These are phyloP conservation scores for Schizonepeta tenuifolia DNA, from an alignment of 257 asterid genomes.

Conservation along the genomic window DNA sequence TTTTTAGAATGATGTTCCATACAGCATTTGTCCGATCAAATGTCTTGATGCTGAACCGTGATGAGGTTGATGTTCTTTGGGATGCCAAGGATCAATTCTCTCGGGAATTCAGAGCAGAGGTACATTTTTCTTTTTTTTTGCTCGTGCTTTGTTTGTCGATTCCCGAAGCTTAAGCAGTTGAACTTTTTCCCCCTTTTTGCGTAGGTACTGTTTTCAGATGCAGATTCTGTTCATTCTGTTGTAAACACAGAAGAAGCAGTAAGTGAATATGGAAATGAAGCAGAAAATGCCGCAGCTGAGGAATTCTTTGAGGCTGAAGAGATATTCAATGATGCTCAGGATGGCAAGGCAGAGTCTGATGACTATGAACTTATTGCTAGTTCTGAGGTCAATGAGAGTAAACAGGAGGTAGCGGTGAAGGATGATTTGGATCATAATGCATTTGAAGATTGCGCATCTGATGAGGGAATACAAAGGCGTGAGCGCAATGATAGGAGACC, in stretches of 20 bases:
- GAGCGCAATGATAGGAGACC: slow-evolving; percentile 24
- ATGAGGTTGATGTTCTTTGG: slow-evolving; percentile 92
- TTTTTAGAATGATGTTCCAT: slow-evolving; percentile 91
- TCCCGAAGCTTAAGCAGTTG: slow-evolving; percentile 49
- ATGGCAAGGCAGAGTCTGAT: slow-evolving; percentile 64
- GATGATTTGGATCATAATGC: slow-evolving; percentile 71
- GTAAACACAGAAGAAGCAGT: slow-evolving; percentile 54
- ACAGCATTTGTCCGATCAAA: slow-evolving; percentile 90
- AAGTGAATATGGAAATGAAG: slow-evolving; percentile 71
- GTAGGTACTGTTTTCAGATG: slow-evolving; percentile 90
- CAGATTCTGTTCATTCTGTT: slow-evolving; percentile 68
- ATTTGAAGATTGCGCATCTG: slow-evolving; percentile 88
- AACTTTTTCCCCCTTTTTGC: slow-evolving; percentile 42
- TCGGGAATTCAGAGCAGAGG: slow-evolving; percentile 91
- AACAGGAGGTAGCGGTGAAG: slow-evolving; percentile 48
- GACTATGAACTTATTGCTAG: slow-evolving; percentile 44
- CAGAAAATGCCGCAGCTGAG: slow-evolving; percentile 74
- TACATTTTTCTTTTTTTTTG: slow-evolving; percentile 49
- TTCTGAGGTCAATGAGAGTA: slow-evolving; percentile 49
- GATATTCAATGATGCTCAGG: slow-evolving; percentile 85
- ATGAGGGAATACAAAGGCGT: slow-evolving; percentile 57
- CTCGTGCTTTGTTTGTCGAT: slow-evolving; percentile 39
- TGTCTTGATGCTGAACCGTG: slow-evolving; percentile 77
- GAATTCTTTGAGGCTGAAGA: slow-evolving; percentile 98
- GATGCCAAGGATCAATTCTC: slow-evolving; percentile 80